Evolutionary conservation across 768 basidiomycete species (phyloP).

Genomic region (Punctularia strigosozonata): DNA sequence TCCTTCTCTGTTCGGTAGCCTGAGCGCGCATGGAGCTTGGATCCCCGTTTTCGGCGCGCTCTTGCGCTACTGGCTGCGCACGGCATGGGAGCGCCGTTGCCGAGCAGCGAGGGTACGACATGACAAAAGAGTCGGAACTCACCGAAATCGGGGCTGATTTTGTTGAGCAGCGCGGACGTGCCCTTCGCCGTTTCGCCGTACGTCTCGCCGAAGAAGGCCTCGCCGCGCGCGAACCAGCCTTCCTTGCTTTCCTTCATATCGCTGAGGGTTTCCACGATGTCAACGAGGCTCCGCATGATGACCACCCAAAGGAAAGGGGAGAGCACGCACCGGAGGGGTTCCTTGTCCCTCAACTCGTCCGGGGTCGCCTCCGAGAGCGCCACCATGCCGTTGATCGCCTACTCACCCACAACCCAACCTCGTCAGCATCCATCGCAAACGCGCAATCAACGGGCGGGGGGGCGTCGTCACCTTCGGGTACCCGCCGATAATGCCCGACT

Average conservation of each 20-base stretch:
- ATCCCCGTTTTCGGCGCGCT: too few species aligned
- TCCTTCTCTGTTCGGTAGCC: background rate
- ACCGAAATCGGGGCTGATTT: conserved; percentile 8
- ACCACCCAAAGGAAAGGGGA: background rate
- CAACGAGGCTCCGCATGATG: too few species aligned
- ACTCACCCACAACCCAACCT: background rate
- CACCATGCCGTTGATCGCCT: conserved; percentile 8
- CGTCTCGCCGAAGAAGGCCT: conserved; percentile 1
- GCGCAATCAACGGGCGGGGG: background rate
- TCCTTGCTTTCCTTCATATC: background rate
- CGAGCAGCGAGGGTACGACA: background rate
- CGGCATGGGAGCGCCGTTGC: background rate
- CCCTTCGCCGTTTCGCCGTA: conserved; percentile 6
- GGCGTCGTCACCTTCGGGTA: conserved; percentile 4
- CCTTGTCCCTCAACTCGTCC: conserved; percentile 4
- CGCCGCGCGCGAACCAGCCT: background rate
- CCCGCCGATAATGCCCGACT: conserved; percentile 4
- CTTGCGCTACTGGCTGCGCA: too few species aligned
- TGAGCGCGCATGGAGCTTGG: too few species aligned
- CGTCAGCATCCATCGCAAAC: background rate
- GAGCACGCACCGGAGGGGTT: conserved; percentile 1
- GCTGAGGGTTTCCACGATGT: too few species aligned
- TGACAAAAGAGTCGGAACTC: background rate
- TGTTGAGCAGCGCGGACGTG: conserved; percentile 1
- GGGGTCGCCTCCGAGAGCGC: conserved; percentile 4